These are phyloP conservation scores for Huntiella moniliformis DNA, from an alignment of 2,329 filamentous ascomycete species.

Conservation along the genomic window DNA sequence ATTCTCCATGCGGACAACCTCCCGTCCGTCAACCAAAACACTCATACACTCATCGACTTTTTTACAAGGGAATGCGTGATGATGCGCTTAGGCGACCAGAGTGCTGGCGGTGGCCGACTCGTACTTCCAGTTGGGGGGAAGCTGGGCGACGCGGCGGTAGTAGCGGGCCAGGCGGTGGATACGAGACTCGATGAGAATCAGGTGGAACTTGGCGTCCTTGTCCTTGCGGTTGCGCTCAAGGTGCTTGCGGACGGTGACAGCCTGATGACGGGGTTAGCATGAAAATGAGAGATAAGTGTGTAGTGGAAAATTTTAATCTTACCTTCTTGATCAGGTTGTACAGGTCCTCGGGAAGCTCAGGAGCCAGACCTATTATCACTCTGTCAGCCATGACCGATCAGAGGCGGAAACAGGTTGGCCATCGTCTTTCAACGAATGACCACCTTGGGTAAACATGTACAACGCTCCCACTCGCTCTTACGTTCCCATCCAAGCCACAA, in stretches of 20 bases:
- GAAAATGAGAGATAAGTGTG: neutral
- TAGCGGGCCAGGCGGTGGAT: conserved; percentile 99
- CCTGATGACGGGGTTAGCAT: conserved; percentile 30
- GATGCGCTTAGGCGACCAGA: conserved; percentile 57
- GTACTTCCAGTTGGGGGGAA: conserved; percentile 94
- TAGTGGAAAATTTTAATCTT: conserved; percentile 13
- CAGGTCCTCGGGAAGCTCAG: conserved; percentile 96
- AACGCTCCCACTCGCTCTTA: conserved; percentile 6
- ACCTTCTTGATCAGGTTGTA: conserved; percentile 99
- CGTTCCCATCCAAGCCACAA: conserved; percentile 7
- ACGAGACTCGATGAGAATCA: conserved; percentile 99
- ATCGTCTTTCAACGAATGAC: conserved; percentile 9
- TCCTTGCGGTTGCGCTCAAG: conserved; percentile 99
- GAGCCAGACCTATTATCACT: conserved; percentile 94
- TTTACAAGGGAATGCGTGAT: conserved; percentile 3
- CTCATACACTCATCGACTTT: conserved; percentile 9
- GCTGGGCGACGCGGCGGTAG: conserved; percentile 88
- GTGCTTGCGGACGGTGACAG: conserved; percentile 98
- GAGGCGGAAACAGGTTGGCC: conserved; percentile 39
- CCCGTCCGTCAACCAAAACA: conserved; percentile 7
- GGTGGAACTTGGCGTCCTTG: conserved; percentile 99
- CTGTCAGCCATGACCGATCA: conserved; percentile 86
- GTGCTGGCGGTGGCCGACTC: conserved; percentile 93
- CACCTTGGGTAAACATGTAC: conserved; percentile 11
- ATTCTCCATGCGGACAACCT: conserved; percentile 10